Conservation (phyloP, 73 alveolate species). For the Paramecium caudatum region DNA sequence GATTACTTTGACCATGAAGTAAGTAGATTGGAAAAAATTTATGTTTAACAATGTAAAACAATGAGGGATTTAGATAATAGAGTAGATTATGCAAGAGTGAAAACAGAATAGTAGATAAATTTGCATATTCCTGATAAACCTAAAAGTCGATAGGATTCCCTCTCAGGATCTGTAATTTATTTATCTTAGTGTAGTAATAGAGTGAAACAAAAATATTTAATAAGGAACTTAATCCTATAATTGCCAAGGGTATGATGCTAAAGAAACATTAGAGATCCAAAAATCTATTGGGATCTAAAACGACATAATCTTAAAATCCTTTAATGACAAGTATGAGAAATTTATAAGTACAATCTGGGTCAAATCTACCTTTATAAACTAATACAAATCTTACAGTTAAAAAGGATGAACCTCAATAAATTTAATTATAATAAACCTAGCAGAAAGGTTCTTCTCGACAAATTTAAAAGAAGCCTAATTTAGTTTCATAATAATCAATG, state of each 20-base stretch:
- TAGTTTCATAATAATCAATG: constrained; percentile 7
- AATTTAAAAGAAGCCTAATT: too few relatives aligned
- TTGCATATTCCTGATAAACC: not conserved
- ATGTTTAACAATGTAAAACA: not conserved
- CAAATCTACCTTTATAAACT: not conserved
- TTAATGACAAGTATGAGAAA: not conserved
- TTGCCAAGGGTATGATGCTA: not conserved
- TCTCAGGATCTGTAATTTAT: constrained; percentile 6
- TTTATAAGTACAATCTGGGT: not conserved
- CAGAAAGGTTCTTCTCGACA: too few relatives aligned
- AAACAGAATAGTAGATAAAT: not conserved
- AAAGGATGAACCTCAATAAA: not conserved
- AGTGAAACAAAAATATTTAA: not conserved
- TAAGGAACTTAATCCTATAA: not conserved
- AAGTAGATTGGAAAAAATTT: not conserved
- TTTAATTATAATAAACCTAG: too few relatives aligned
- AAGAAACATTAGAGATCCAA: not conserved
- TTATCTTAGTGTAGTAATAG: not conserved
- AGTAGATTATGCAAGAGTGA: not conserved
- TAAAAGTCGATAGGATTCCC: not conserved
- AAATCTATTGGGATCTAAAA: not conserved
- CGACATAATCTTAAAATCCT: not conserved
- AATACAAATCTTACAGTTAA: not conserved
- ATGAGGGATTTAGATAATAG: not conserved
- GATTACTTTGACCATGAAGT: not conserved